Base-by-base conservation (phyloP, 1,284 basidiomycete genomes). In the Ganoderma meredithae region DNA sequence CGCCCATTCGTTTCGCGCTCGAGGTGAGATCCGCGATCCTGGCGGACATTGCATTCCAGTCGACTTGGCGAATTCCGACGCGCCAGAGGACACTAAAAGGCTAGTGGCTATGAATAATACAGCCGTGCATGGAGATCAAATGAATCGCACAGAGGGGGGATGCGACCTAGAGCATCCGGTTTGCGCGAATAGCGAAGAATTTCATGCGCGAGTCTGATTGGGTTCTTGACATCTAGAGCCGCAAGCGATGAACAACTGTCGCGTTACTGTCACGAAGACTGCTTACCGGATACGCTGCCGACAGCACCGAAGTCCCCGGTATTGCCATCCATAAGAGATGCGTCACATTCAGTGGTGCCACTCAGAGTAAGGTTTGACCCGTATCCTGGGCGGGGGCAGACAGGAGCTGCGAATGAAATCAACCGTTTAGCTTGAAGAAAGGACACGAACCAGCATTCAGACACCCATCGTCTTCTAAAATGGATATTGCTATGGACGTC, bases 261-360 rank as follows among this genome's bases (percentile, higher is more conserved):
- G 9, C 40, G n/a, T n/a, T 12, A 10, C 27, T 39, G 22, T 17
- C 47, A 17, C 25, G 3, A 19, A 17, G 1, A 12, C n/a, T 17
- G 58, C 63, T 36, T 1, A 72, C 91, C 90, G 77, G 87, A 82
- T 31, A 92, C 82, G 2, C 92, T 91, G 60, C 90, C 92, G 19
- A 90, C 86, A 71, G 89, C 88, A 31, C 92, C 93, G 76, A 91
- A 94, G 61, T 83, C 80, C 53, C 81, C 79, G 3, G 79, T 79
- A 12, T 62, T 66, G 0, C 85, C 87, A 63, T 87, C 83, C 89
- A 93, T 92, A 67, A 94, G 81, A 10, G 91, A 84, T 1, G 92
- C 92, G 73, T 94, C 92, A 73, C 92, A 94, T 79, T 94, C 92
- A 22, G 93, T 91, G 1, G 79, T 81, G 10, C 92, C 92, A 25